Evolutionary conservation across 306 rosid genomes (phyloP).

Genomic region (Benincasa hispida): DNA sequence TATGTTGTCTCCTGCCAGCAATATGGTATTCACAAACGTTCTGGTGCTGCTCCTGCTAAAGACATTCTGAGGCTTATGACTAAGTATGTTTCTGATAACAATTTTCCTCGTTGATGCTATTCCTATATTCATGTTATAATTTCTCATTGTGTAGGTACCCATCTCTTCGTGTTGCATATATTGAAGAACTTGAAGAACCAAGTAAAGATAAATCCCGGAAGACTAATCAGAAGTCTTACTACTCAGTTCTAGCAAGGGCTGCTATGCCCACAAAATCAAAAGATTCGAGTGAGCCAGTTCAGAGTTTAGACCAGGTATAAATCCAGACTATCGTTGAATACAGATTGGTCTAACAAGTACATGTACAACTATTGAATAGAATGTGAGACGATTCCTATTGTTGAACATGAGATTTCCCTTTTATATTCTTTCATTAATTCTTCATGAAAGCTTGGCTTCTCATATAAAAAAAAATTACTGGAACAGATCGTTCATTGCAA

Average conservation of each 20-base stretch:
- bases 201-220: constrained; percentile 46
- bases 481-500: not conserved
- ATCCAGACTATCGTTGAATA: constrained; percentile 11
- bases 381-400: not conserved
- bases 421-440: not conserved
- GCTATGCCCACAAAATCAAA: constrained; percentile 55
- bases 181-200: constrained; percentile 88
- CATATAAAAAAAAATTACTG: not conserved
- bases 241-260: constrained; percentile 82
- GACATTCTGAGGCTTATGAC: constrained; percentile 87
- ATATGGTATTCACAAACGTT: constrained; percentile 80
- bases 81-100: constrained; percentile 29
- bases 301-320: constrained; percentile 72
- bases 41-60: constrained; percentile 61
- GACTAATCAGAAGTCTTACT: constrained; percentile 58
- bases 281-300: constrained; percentile 71
- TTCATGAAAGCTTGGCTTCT: not conserved
- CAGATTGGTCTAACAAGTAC: not conserved
- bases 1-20: constrained; percentile 88
- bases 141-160: constrained; percentile 51
- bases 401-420: not conserved
- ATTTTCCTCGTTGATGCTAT: constrained; percentile 10
- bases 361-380: not conserved
- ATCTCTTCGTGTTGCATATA: constrained; percentile 85
- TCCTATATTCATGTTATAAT: constrained; percentile 8